Base-by-base conservation (phyloP, 1,284 basidiomycete genomes). In the Irpex sp. region DNA sequence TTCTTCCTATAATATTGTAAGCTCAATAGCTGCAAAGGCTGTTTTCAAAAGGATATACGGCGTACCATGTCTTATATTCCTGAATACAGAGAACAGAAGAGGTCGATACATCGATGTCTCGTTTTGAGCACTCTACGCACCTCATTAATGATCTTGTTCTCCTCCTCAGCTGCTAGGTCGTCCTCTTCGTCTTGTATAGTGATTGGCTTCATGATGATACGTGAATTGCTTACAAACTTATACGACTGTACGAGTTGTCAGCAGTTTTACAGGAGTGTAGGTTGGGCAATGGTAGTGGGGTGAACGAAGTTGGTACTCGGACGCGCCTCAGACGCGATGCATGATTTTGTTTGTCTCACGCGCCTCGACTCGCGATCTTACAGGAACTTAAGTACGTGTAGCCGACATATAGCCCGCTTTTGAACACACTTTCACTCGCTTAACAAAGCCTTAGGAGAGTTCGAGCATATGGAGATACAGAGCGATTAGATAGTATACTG, bases 81-180 rank as follows among this genome's bases (percentile, higher is more conserved):
- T 54, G 57, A 19, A 54, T 13, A 36, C 36, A 36, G 34, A 1
- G 9, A 56, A 7, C 13, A 21, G 31, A 17, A 31, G 17, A 13
- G 54, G 9, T 36, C 11, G 36, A 13, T 56, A 8, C 17, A 26
- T 37, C 13, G 8, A n/a, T n/a, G 34, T 56, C 15, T 15, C 7
- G 31, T 7, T 31, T 13, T 36, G 19, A 17, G 13, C 21, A 17
- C 9, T 60, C 76, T 83, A 31, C 61, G 65, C 69, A 95, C 94
- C 87, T 96, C 94, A 69, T 96, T 96, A 74, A 96, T 94, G 59
- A 94, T 79, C 72, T 96, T 95, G 77, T 94, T 95, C 79, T 94
- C 92, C 72, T 92, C 90, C 75, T 93, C 91, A 9, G 90, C 89
- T 6, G 84, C 87, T 62, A 91, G 82, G 73, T 92, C 89, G 65